Evolutionary conservation across 1,284 basidiomycete genomes (phyloP), one percentile per base, ranked within the genome.

Genomic region (Sporisorium graminicola): DNA sequence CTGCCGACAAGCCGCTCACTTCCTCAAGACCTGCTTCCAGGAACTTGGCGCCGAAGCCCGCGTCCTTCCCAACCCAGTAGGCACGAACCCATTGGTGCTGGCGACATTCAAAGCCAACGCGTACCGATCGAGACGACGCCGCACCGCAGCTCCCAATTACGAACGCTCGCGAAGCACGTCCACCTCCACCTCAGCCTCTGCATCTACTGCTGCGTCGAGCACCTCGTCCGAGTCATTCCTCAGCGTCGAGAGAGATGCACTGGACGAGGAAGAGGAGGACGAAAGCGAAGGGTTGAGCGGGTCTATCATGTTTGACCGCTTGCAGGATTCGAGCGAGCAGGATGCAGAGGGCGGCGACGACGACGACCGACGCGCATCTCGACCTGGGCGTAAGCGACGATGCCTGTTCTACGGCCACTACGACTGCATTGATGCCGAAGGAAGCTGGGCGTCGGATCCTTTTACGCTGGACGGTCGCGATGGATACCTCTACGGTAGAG

Each of bases 401-500:
- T 79, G 77, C 43, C 65, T 84, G 6, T 82, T 81, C 65, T 84
- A 84, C 51, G 82, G 81, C 8, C 82, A 84, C 56, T 84, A 84
- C 65, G 82, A 84, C 60, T 80, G 79, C 54, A 80, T 84, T 5
- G 69, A 69, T 5, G 81, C 79, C 12, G 68, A 74, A 29, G 76
- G 75, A 4, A 63, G 47, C n/a, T 98, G 95, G 95, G 87, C 89
- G n/a, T 91, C 91, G 7, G 90, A 93, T 70, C 95, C 96, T 0
- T 99, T 94, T 87, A 89, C 87, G 7, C 87, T 98, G 64, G 90
- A 90, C 0, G 95, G 94, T 1, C 89, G 91, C 12, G 94, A 98
- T 81, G 96, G 96, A 0, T 96, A 95, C 83, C 88, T 98, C 0
- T 98, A 98, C 83, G 96, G 94, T 2, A 91, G 96, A 27, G 96